Base-by-base conservation (phyloP, 495 filamentous ascomycete species). In the Hyaloscypha finlandica region DNA sequence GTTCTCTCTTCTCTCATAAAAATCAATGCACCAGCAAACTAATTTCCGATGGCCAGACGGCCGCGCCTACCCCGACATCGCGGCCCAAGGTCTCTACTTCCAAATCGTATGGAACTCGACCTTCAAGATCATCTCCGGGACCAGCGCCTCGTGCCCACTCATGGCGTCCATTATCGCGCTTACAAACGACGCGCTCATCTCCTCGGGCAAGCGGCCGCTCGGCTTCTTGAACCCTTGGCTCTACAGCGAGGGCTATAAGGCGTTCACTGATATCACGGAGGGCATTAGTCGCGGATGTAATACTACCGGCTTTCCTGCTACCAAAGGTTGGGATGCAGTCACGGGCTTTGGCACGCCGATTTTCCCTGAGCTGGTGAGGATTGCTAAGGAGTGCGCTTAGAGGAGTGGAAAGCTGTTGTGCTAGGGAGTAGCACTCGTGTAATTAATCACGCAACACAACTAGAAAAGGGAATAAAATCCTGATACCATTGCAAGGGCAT, bases 1-100 rank as follows among this genome's bases (percentile, higher is more conserved):
- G 66, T n/a, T n/a, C n/a, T 64, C 16, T 33, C 33, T 31, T 35
- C 25, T 59, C 39, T 25, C 37, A 32, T 25, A 2, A 37, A 37
- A 11, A 4, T 19, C 42, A 45, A 8, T 16, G 19, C 25, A n/a
- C 74, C 79, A 74, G 68, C 58, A 75, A 69, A 22, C 64, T 76
- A 79, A 81, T 59, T 70, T 72, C 75, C 89, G n/a, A n/a, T n/a
- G n/a, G 71, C 74, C 75, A 4, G 69, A 78, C 2, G 92, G 92
- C 0, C 84, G 91, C 59, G 92, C 83, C 3, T 85, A 90, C 59
- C 92, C 92, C 0, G 92, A 94, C 69, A 85, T 95, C 29, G 78
- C 89, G 6, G 85, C 88, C 14, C 88, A 90, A 73, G 80, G 80
- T 35, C 68, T 83, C 8, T 83, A 85, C 54, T 81, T 89, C 62